Conservation (phyloP, 495 filamentous ascomycete species). For the Aspergillus affinis region DNA sequence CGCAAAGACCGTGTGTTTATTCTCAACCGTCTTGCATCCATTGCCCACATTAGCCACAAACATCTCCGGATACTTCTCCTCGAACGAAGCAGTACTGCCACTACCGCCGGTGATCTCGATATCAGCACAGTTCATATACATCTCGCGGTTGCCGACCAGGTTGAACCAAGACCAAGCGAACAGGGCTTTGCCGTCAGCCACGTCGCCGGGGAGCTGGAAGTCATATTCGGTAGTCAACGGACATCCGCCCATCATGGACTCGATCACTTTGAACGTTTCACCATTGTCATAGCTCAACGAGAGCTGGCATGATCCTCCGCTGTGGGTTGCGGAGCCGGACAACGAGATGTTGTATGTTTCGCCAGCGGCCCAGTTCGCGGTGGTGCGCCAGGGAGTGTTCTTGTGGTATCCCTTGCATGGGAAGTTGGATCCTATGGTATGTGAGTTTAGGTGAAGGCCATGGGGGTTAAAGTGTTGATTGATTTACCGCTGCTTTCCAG, state of each 20-base stretch:
- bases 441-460: too few species aligned
- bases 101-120: conserved; percentile 50
- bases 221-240: conserved; percentile 46
- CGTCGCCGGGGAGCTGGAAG: conserved; percentile 64
- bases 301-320: conserved; percentile 48
- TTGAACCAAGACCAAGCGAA: conserved; percentile 66
- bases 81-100: conserved; percentile 12
- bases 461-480: too few species aligned
- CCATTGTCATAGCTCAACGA: conserved; percentile 42
- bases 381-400: conserved; percentile 20
- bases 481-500: conserved; percentile 7
- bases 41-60: conserved; percentile 55
- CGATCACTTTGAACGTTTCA: conserved; percentile 34
- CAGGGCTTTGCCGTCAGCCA: conserved; percentile 49
- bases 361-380: conserved; percentile 41
- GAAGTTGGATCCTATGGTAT: conserved; percentile 53
- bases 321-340: conserved; percentile 50
- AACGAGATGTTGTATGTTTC: conserved; percentile 57
- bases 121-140: conserved; percentile 66
- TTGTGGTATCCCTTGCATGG: conserved; percentile 65
- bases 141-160: conserved; percentile 54
- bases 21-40: conserved; percentile 23
- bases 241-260: conserved; percentile 43
- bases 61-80: conserved; percentile 45
- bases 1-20: conserved; percentile 12